Evolutionary conservation across 2,329 filamentous ascomycete species (phyloP), one percentile per base, ranked within the genome.

Genomic region (Xylariaceae sp.): DNA sequence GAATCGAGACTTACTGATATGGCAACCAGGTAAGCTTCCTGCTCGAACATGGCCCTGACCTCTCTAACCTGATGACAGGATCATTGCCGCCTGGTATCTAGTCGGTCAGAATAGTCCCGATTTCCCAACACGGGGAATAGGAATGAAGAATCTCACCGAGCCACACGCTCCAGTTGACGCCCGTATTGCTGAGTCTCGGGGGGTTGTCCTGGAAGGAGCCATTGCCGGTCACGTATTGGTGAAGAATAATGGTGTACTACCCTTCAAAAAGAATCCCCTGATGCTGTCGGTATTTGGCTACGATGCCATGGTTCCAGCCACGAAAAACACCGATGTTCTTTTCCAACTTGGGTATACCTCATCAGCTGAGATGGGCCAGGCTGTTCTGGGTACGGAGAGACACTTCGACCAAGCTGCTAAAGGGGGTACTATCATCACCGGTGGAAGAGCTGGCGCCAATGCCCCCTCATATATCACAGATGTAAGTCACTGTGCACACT

Each of bases 1-100:
- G 83, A 87, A 65, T 85, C 81, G 70, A 81, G 90, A 30, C 70
- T 95, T 1, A 86, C 89, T 57, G 90, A 96, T 72, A 93, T 93
- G 85, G 88, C 83, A 0, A 88, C 86, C 8, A 85, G 91, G 63
- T 78, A 84, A 62, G 60, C 73, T 82, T 56, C 76, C 84, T 35
- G 69, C 75, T 60, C 69, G 79, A 49, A 15, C 1, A 35, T 37
- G 3, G 10, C n/a, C 8, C 34, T 34, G 15, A 34, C 18, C 4
- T 10, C 61, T 83, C 56, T 79, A 78, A 64, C 35, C 82, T 73
- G 61, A 74, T 70, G 75, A 73, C 34, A 82, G 86, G 59, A 88
- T 88, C 65, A 73, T 89, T 0, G 81, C 84, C 1, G 76, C 82
- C 0, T 86, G 82, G 80, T 86, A 84, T 62, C 75, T 83, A 35